phyloP scores from a whole-genome alignment of 2,329 filamentous ascomycete genomes.

The Calonectria pauciramosa region DNA sequence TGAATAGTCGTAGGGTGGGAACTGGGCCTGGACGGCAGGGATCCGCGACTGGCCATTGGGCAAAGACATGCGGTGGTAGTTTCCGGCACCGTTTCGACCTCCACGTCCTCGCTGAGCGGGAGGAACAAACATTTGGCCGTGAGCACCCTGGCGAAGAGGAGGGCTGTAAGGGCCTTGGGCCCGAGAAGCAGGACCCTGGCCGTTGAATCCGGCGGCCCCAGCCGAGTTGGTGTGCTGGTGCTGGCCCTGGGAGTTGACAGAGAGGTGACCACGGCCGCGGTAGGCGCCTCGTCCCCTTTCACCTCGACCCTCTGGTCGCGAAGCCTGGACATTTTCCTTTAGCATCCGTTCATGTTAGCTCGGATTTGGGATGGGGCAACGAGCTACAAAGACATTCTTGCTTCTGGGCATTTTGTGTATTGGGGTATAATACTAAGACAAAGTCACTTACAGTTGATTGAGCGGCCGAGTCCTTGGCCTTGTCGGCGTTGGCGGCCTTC shows the following conservation, averaged over 20 bases:
- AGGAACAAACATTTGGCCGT: slow-evolving; percentile 52
- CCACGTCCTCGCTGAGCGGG: slow-evolving; percentile 52
- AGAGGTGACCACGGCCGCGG: slow-evolving; percentile 61
- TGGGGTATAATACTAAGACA: not conserved
- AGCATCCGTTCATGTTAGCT: slow-evolving; percentile 20
- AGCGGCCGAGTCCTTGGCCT: slow-evolving; percentile 56
- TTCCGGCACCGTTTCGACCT: slow-evolving; percentile 50
- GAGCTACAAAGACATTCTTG: not conserved
- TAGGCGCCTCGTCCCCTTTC: slow-evolving; percentile 60
- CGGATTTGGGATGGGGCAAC: slow-evolving; percentile 1
- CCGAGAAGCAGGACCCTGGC: slow-evolving; percentile 53
- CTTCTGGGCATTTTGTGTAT: not conserved
- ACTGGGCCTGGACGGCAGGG: slow-evolving; percentile 54
- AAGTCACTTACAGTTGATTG: slow-evolving; percentile 55
- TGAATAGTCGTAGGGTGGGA: slow-evolving; percentile 55
- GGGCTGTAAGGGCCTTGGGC: slow-evolving; percentile 60
- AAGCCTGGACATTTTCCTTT: slow-evolving; percentile 46
- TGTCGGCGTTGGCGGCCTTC: slow-evolving; percentile 57
- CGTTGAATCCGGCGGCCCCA: slow-evolving; percentile 45
- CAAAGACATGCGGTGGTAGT: slow-evolving; percentile 57
- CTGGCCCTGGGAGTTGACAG: slow-evolving; percentile 51
- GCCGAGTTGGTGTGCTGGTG: slow-evolving; percentile 47
- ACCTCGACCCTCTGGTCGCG: slow-evolving; percentile 55
- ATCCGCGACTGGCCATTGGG: slow-evolving; percentile 53
- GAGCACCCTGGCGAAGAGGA: slow-evolving; percentile 56